phyloP scores from a whole-genome alignment of 345 rosid genomes.

The Nasturtium officinale region DNA sequence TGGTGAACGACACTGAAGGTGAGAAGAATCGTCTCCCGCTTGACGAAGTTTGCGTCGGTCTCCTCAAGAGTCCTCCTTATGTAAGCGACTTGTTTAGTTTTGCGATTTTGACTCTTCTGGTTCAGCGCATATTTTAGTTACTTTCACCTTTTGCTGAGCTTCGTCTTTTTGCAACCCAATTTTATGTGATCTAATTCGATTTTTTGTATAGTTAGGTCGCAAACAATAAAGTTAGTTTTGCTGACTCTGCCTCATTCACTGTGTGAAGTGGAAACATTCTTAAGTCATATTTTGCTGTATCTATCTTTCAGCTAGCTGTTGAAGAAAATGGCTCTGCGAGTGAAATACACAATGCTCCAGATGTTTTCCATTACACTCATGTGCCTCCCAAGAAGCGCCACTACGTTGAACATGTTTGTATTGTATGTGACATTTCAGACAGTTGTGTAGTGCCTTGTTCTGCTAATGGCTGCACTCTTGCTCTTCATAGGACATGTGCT shows the following conservation, averaged over 20 bases:
- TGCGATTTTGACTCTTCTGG: neutral
- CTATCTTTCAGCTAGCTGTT: neutral
- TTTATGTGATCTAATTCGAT: neutral
- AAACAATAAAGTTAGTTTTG: neutral
- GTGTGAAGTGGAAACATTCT: neutral
- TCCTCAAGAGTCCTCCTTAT: conserved; percentile 64
- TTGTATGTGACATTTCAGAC: neutral
- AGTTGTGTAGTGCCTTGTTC: neutral
- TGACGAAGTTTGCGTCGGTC: conserved; percentile 80
- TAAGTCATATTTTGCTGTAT: neutral
- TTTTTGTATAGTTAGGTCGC: neutral
- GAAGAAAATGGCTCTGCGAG: neutral
- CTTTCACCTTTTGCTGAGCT: neutral
- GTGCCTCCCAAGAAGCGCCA: conserved; percentile 1
- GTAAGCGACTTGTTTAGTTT: conserved; percentile 39
- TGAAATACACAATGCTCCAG: neutral
- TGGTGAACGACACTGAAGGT: conserved; percentile 54
- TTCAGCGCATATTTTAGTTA: neutral
- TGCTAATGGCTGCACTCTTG: neutral
- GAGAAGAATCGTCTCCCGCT: conserved; percentile 83
- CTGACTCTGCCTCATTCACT: neutral
- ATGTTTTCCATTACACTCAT: neutral
- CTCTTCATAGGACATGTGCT: neutral
- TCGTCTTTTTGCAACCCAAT: neutral
- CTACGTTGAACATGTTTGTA: neutral